Conservation (phyloP, 495 filamentous ascomycete genomes). For the Annulohypoxylon moriforme region DNA sequence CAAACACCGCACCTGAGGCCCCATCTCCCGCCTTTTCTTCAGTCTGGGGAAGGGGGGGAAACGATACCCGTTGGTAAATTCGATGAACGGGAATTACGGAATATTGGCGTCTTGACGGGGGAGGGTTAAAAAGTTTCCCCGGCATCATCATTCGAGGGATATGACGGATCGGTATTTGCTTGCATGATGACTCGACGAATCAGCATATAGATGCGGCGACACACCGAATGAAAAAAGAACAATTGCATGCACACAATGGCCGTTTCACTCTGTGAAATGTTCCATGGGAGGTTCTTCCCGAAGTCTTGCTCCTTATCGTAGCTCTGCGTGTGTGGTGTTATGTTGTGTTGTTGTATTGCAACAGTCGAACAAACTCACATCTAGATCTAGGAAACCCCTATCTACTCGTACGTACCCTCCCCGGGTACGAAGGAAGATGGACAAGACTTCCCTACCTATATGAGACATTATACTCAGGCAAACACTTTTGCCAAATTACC, state of each 20-base stretch:
- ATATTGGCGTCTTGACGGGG: conserved; percentile 47
- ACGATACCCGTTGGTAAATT: conserved; percentile 48
- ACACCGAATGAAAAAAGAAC: conserved; percentile 49
- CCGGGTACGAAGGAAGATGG: conserved; percentile 2
- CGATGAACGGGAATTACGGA: conserved; percentile 42
- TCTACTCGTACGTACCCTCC: background rate
- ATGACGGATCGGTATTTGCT: conserved; percentile 32
- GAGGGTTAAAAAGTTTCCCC: conserved; percentile 28
- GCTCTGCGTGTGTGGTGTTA: conserved; percentile 13
- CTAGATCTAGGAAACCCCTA: conserved; percentile 4
- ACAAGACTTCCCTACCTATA: conserved; percentile 20
- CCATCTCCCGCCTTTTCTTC: conserved; percentile 24
- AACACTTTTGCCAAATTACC: background rate
- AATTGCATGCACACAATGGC: conserved; percentile 67
- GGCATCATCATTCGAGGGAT: conserved; percentile 33
- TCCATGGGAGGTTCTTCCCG: conserved; percentile 73
- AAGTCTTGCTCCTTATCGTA: conserved; percentile 53
- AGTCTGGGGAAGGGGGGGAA: conserved; percentile 46
- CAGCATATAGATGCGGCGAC: conserved; percentile 46
- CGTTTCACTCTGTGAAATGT: conserved; percentile 72
- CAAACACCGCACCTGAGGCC: background rate
- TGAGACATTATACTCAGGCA: background rate
- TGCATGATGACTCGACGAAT: conserved; percentile 41
- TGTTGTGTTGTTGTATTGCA: conserved; percentile 26
- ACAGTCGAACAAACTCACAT: conserved; percentile 22